Conservation (phyloP, 2,329 filamentous ascomycete genomes). For the Microcera coccophila region DNA sequence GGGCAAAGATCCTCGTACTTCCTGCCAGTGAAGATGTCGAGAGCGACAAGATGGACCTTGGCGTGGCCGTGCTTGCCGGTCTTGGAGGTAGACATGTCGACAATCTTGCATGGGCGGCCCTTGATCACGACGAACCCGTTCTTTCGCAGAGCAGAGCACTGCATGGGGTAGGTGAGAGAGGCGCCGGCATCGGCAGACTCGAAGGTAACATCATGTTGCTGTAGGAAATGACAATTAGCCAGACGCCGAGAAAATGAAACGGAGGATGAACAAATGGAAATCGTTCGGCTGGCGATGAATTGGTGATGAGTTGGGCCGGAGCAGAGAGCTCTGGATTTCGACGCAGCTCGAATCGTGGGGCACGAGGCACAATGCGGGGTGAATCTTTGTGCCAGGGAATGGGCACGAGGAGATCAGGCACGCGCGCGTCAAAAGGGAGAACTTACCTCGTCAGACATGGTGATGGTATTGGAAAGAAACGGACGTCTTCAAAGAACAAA, state of each 20-base stretch:
- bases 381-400: slow-evolving; percentile 34
- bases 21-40: slow-evolving; percentile 99
- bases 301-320: slow-evolving; percentile 7
- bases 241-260: slow-evolving; percentile 6
- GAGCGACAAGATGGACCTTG: slow-evolving; percentile 97
- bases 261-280: not conserved
- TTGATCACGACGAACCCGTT: slow-evolving; percentile 99
- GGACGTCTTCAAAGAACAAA: slow-evolving; percentile 29
- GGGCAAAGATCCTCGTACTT: slow-evolving; percentile 99
- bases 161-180: slow-evolving; percentile 91
- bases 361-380: slow-evolving; percentile 46
- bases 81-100: slow-evolving; percentile 99
- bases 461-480: slow-evolving; percentile 45
- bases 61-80: slow-evolving; percentile 99
- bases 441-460: slow-evolving; percentile 59
- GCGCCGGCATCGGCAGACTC: slow-evolving; percentile 95
- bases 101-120: slow-evolving; percentile 98
- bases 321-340: not conserved
- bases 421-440: slow-evolving; percentile 17
- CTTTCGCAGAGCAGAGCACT: slow-evolving; percentile 99
- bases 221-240: slow-evolving; percentile 21
- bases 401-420: slow-evolving; percentile 28
- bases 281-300: not conserved
- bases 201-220: slow-evolving; percentile 69
- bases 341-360: slow-evolving; percentile 30